Conservation (phyloP, 2,329 filamentous ascomycete species). For the Aureobasidium leucospermi region DNA sequence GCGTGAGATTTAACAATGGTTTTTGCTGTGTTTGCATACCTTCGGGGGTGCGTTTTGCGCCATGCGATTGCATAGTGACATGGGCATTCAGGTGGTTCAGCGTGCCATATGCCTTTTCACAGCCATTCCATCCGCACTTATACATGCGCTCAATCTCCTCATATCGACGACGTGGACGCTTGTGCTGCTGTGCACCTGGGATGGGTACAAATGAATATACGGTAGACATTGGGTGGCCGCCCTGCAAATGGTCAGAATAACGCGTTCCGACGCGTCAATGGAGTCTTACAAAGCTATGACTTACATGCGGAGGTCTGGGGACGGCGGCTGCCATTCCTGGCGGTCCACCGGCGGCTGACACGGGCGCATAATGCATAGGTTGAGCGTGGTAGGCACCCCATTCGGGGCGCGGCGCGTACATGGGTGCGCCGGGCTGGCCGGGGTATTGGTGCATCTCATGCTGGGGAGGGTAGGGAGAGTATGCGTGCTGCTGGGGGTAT, state of each 20-base stretch:
- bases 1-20: neutral
- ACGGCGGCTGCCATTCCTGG: conserved; percentile 55
- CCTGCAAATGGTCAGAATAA: conserved; percentile 24
- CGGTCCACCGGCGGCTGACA: conserved; percentile 48
- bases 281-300: conserved; percentile 26
- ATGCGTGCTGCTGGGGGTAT: conserved; percentile 71
- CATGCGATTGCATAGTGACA: conserved; percentile 97
- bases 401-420: conserved; percentile 60
- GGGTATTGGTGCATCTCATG: conserved; percentile 82
- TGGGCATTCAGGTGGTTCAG: conserved; percentile 96
- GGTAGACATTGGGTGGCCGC: conserved; percentile 54
- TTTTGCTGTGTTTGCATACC: conserved; percentile 51
- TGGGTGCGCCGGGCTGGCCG: conserved; percentile 50
- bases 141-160: conserved; percentile 99
- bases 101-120: conserved; percentile 97
- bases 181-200: conserved; percentile 93
- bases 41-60: conserved; percentile 90
- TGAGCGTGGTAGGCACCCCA: conserved; percentile 59
- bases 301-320: conserved; percentile 55
- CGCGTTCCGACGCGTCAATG: conserved; percentile 10
- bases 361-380: conserved; percentile 44
- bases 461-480: conserved; percentile 78
- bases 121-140: conserved; percentile 97
- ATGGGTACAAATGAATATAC: conserved; percentile 98
- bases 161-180: conserved; percentile 84